Conservation (phyloP, 106 monocot species). For the Platanthera zijinensis region DNA sequence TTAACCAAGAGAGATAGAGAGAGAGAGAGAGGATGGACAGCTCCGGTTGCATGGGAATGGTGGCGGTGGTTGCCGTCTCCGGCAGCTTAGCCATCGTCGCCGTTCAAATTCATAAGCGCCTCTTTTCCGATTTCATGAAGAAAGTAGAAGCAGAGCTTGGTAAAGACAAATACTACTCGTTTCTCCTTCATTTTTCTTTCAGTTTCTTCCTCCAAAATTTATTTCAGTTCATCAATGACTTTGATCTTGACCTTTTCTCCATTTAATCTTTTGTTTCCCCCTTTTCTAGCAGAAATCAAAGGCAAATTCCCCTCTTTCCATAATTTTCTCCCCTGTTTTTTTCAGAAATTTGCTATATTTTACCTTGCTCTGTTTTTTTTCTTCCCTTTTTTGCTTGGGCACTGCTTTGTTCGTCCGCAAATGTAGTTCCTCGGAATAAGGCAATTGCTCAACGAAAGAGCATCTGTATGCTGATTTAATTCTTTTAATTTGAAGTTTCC, state of each 20-base stretch:
- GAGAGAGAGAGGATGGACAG: too few relatives aligned
- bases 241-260: too few relatives aligned
- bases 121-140: constrained; percentile 31
- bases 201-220: background rate
- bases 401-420: too few relatives aligned
- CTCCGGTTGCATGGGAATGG: constrained; percentile 20
- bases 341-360: background rate
- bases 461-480: too few relatives aligned
- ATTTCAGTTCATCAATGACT: background rate
- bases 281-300: too few relatives aligned
- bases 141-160: constrained; percentile 22
- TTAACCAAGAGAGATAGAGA: background rate
- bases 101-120: constrained; percentile 24
- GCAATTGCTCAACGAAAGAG: too few relatives aligned
- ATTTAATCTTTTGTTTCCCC: background rate
- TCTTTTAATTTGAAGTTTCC: too few relatives aligned
- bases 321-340: background rate
- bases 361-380: background rate
- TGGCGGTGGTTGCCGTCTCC: constrained; percentile 37
- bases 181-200: background rate
- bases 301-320: background rate
- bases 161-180: background rate
- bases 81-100: constrained; percentile 24
- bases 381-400: too few relatives aligned
- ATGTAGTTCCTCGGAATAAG: too few relatives aligned